Evolutionary conservation across 352 stramenopile species (phyloP), one percentile per base, ranked within the genome.

Genomic region (Halophytophthora polymorphica): DNA sequence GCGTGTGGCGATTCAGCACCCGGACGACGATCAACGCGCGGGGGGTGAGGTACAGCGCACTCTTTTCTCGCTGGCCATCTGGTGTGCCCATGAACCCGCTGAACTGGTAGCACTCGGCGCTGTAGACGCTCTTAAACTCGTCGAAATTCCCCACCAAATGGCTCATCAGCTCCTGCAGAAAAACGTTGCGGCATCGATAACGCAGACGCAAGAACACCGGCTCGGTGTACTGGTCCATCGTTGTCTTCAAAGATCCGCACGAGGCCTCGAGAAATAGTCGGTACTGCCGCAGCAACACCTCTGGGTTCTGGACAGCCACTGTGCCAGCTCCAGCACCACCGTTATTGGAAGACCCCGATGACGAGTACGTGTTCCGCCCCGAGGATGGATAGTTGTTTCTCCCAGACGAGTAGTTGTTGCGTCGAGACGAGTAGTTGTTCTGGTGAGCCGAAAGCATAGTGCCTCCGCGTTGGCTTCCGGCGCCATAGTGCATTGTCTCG

Each of bases 81-180:
- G 63, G 57, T 11, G 80, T 86, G 22, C 82, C 78, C 5, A 93
- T 64, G 25, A 88, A 90, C 0, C 82, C 82, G 45, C 61, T 88
- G 45, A 90, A 93, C 42, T 90, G 77, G 41, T 66, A 73, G 47
- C 75, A 88, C 18, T 90, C 73, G 21, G 90, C 73, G 21, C 49
- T 67, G 36, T 86, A 93, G 0, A 82, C 65, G 4, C 77, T 73
- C 57, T 88, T 86, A 31, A 90, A 86, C 28, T 90, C 79, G 2
- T 93, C 79, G 50, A 93, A 85, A 46, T 70, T 88, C 10, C 79
- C 79, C 18, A 73, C 58, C 38, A 90, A 71, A 55, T 90, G 79
- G 46, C 76, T 90, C 75, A 93, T 88, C 2, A 93, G 56, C 45
- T 93, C 82, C 66, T 93, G 82, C 43, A 93, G 59, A 37, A 93